Evolutionary conservation across 495 filamentous ascomycete species (phyloP), one percentile per base, ranked within the genome.

Genomic region (Bombardia bombarda): DNA sequence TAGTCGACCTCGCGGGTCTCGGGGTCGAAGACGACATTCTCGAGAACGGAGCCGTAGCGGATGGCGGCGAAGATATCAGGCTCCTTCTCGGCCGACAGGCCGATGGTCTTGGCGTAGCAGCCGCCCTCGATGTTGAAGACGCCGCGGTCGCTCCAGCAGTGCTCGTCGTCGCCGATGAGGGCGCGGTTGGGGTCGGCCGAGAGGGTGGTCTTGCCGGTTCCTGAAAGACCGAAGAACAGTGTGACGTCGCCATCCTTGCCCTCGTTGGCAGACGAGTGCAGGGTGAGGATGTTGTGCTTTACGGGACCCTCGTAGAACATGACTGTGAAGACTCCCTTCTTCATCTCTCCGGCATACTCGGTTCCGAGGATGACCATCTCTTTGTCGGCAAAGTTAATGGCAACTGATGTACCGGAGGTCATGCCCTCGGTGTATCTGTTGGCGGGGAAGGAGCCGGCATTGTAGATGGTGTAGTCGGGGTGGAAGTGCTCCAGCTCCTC

Each of bases 71-170:
- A 95, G 66, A 98, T 98, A 77, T 98, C 92, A 34, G 92, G 93
- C 65, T 98, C 87, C 80, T 96, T 98, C 76, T 97, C 93, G 34
- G 84, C 90, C 10, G 92, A 96, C 32, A 98, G 86, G 53, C 90
- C 89, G 65, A 98, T 89, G 68, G 86, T 92, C 78, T 98, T 98
- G 68, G 92, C 92, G 70, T 98, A 98, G 79, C 92, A 97, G 53
- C 92, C 92, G 60, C 92, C 92, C 74, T 98, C 92, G 49, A 98
- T 97, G 79, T 98, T 98, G 82, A 98, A 98, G 58, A 98, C 83
- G 63, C 92, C 92, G 24, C 63, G 78, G 63, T 98, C 92, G 55
- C 83, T 89, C 92, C 92, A 98, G 82, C 90, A 95, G 78, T 98
- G 92, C 80, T 98, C 92, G 67, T 98, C 92, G 56, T 98, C 92